phyloP scores from a whole-genome alignment of 2,329 filamentous ascomycete species.

The Cladobotryum mycophilum region DNA sequence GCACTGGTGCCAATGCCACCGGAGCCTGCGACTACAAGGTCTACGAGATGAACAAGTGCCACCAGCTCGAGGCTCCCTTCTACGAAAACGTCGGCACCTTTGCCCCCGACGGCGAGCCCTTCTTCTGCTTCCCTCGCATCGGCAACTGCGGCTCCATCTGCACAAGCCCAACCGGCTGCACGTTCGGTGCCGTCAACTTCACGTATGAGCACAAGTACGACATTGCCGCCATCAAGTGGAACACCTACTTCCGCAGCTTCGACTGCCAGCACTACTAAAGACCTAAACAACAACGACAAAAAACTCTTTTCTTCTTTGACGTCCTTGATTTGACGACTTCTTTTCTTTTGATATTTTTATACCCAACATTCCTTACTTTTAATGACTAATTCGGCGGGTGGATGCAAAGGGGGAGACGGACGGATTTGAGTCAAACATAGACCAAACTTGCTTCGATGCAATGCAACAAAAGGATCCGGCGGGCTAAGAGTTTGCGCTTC shows the following conservation, averaged over 20 bases:
- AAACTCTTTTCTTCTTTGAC: not conserved
- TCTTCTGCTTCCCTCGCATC: conserved; percentile 42
- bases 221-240: conserved; percentile 40
- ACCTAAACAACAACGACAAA: not conserved
- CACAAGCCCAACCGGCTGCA: conserved; percentile 47
- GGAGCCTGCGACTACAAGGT: conserved; percentile 39
- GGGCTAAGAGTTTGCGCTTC: no score
- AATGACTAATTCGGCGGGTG: no score
- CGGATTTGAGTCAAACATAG: no score
- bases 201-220: conserved; percentile 42
- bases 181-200: conserved; percentile 42
- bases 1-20: conserved; percentile 44
- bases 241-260: conserved; percentile 31
- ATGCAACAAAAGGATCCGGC: no score
- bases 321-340: not conserved
- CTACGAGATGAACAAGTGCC: conserved; percentile 39
- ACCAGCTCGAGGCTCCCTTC: conserved; percentile 38
- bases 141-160: conserved; percentile 38
- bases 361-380: no score
- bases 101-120: conserved; percentile 43
- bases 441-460: no score
- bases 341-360: not conserved
- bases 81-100: conserved; percentile 41
- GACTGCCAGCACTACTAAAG: conserved; percentile 19
- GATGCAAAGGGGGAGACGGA: no score